Evolutionary conservation across 768 basidiomycete genomes (phyloP).

Genomic region (Piloderma croceum): DNA sequence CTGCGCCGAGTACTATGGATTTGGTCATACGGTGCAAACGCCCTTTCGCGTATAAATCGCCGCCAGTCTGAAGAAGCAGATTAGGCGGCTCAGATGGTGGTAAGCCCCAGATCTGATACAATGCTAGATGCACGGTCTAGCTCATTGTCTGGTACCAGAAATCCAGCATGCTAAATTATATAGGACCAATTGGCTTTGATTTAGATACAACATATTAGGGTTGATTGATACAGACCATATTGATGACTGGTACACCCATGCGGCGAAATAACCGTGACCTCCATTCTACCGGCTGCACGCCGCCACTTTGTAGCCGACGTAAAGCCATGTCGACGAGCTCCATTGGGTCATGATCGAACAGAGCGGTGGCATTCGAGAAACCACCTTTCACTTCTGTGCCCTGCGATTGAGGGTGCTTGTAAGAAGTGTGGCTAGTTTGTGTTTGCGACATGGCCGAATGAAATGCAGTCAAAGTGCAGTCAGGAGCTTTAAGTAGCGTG

Average conservation of each 20-base stretch:
- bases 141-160: slow-evolving; percentile 20
- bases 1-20: slow-evolving; percentile 7
- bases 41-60: slow-evolving; percentile 21
- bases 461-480: too few species aligned
- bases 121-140: slow-evolving; percentile 17
- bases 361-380: too few species aligned
- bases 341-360: slow-evolving; percentile 14
- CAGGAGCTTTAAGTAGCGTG: too few species aligned
- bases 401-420: too few species aligned
- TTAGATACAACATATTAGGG: slow-evolving; percentile 1
- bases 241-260: slow-evolving; percentile 22
- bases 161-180: slow-evolving; percentile 18
- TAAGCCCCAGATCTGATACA: slow-evolving; percentile 19
- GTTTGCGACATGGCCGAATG: too few species aligned
- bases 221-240: slow-evolving; percentile 13
- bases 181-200: too few species aligned
- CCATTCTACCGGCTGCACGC: slow-evolving; percentile 24
- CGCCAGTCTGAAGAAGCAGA: slow-evolving; percentile 13
- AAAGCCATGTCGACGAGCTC: slow-evolving; percentile 24
- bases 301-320: slow-evolving; percentile 13
- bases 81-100: slow-evolving; percentile 17
- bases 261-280: slow-evolving; percentile 19
- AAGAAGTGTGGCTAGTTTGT: too few species aligned
- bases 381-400: too few species aligned
- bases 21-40: slow-evolving; percentile 18